Evolutionary conservation across 1,284 basidiomycete genomes (phyloP).

Genomic region (Fomes fomentarius): DNA sequence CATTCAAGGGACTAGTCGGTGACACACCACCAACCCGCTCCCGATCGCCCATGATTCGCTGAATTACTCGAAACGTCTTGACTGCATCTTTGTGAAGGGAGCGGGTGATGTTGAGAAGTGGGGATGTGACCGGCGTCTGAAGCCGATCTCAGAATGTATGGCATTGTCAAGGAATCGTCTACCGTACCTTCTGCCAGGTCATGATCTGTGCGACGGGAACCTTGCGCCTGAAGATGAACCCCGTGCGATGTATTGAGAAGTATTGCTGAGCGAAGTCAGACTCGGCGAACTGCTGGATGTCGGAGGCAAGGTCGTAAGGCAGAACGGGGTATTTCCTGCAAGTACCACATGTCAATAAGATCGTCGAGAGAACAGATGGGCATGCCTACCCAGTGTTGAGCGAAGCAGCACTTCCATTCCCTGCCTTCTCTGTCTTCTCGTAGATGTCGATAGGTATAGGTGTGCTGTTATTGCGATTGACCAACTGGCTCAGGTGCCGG

Average conservation of each 20-base stretch:
- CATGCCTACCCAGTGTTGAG: conserved; percentile 65
- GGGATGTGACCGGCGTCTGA: conserved; percentile 67
- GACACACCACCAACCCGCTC: conserved; percentile 60
- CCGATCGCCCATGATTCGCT: conserved; percentile 90
- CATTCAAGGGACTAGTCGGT: conserved; percentile 47
- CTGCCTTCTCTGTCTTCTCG: too few relatives aligned
- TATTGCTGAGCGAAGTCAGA: conserved; percentile 85
- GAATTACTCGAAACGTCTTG: conserved; percentile 85
- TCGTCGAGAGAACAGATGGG: not conserved
- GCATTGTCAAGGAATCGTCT: not conserved
- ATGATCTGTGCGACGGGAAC: conserved; percentile 85
- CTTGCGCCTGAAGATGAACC: conserved; percentile 79
- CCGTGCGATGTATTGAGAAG: conserved; percentile 86
- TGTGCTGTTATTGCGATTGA: conserved; percentile 59
- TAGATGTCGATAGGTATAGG: conserved; percentile 63
- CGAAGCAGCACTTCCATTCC: conserved; percentile 40
- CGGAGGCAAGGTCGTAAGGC: conserved; percentile 76
- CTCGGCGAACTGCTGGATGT: conserved; percentile 84
- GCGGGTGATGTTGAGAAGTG: conserved; percentile 69
- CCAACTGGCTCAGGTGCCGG: conserved; percentile 71
- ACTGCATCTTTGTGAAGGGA: conserved; percentile 75
- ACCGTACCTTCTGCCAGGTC: conserved; percentile 82
- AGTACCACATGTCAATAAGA: not conserved
- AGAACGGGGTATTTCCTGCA: conserved; percentile 67
- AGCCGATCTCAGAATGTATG: conserved; percentile 5